These are phyloP conservation scores for Ceratobasidium sp. DNA, from an alignment of 1,284 basidiomycete genomes.

Conservation along the genomic window DNA sequence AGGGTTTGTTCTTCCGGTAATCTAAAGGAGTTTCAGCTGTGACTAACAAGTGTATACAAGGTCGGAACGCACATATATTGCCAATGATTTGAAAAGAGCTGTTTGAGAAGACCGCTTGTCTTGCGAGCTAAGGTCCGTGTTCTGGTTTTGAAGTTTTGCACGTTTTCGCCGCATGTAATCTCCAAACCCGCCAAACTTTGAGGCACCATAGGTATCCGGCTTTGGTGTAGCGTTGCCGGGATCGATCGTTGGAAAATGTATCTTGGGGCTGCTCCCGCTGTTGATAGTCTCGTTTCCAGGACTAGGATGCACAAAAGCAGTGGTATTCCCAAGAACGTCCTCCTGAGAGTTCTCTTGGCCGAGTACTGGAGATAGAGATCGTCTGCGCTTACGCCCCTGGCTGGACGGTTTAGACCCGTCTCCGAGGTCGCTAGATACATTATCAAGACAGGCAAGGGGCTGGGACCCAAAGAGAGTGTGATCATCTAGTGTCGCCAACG, in stretches of 20 bases:
- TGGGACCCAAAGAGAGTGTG: conserved; percentile 35
- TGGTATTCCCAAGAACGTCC: neutral
- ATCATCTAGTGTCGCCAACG: conserved; percentile 28
- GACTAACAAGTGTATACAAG: neutral
- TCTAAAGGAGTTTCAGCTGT: conserved; percentile 60
- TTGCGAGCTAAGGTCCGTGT: conserved; percentile 67
- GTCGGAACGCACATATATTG: conserved; percentile 74
- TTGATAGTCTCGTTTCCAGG: neutral
- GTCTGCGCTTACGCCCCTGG: conserved; percentile 32
- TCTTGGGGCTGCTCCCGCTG: neutral
- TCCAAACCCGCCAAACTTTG: conserved; percentile 84
- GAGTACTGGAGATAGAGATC: conserved; percentile 9
- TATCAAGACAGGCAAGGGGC: conserved; percentile 32
- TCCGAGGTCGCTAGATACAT: neutral
- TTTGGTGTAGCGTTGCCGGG: neutral
- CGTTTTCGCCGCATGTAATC: conserved; percentile 93
- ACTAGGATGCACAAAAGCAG: neutral
- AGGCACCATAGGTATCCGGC: conserved; percentile 73
- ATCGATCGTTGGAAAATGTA: neutral
- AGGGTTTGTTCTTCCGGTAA: conserved; percentile 92
- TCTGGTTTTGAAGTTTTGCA: conserved; percentile 90
- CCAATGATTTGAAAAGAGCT: conserved; percentile 77
- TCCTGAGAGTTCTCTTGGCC: conserved; percentile 37
- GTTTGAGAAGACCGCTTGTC: conserved; percentile 54
- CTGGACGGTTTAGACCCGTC: conserved; percentile 16